Percentiles rank a stretch among this genome's conserved stretches.
phyloP scores from a whole-genome alignment of 169 alveolate species.

The Eimeria sp. region DNA sequence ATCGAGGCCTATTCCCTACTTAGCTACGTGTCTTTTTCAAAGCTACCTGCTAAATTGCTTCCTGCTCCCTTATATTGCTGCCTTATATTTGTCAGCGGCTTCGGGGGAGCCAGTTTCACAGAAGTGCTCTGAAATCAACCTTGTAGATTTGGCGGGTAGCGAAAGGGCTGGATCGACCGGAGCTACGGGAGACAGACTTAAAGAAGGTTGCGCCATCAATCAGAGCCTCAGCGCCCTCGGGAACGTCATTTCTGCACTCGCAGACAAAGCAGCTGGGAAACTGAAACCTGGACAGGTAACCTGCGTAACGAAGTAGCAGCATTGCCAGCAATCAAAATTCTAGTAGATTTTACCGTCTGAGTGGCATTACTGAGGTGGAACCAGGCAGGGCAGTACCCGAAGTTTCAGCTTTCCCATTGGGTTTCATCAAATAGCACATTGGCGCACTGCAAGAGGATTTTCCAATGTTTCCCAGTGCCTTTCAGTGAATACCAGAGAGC shows the following conservation, averaged over 20 bases:
- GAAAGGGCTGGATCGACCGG: conserved; percentile 96
- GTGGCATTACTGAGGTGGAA: not conserved
- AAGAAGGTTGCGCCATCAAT: conserved; percentile 96
- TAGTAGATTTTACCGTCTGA: not conserved
- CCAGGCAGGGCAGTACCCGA: not conserved
- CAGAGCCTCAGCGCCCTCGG: conserved; percentile 93
- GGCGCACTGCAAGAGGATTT: not conserved
- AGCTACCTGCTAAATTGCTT: not conserved
- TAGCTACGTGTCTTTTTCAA: not conserved
- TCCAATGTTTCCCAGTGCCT: not conserved
- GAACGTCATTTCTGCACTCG: conserved; percentile 92
- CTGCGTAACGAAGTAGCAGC: not conserved
- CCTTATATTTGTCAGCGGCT: conserved; percentile 91
- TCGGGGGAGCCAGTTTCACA: conserved; percentile 83
- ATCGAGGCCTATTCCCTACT: not conserved
- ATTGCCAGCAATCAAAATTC: not conserved
- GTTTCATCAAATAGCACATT: no score
- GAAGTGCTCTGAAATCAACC: conserved; percentile 94
- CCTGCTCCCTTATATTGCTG: no score
- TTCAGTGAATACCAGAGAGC: not conserved
- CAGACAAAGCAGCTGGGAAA: conserved; percentile 94
- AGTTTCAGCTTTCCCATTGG: no score
- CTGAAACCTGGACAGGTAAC: conserved; percentile 86
- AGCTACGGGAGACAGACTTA: conserved; percentile 95
- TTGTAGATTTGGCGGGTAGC: conserved; percentile 98